Base-by-base conservation (phyloP, 768 basidiomycete genomes). In the Tylopilus plumbeoviolaceoides region DNA sequence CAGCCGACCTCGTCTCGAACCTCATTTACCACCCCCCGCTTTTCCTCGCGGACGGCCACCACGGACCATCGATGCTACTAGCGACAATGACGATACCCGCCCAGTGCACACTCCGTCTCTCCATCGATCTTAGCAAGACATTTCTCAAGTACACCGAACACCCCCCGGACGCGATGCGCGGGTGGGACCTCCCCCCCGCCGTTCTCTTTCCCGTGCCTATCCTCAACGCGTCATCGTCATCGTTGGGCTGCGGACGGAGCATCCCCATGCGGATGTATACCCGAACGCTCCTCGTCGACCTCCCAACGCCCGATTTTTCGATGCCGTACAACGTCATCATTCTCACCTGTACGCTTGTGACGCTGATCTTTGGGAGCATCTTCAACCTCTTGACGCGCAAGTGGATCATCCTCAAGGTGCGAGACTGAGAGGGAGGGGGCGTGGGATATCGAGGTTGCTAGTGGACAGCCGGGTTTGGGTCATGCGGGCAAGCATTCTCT, bases 261-360 rank as follows among this genome's bases (percentile, higher is more conserved):
- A 59, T 68, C 44, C 66, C 48, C 4, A 41, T 53, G 38, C 62
- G 85, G 42, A 78, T 97, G 43, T 95, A 95, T 69, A 93, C 91
- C 2, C 76, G 82, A 0, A 79, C 85, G 9, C 77, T 95, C 23
- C 82, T 98, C 35, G 82, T 95, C 42, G 92, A 95, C 68, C 80
- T 97, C n/a, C 88, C 95, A n/a, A 93, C 92, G 33, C 97, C 95
- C 0, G 97, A 98, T 69, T 98, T 98, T 68, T 94, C 91, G 69
- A 98, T 98, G 97, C 97, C 97, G 1, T 98, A 98, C 74, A 99
- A 98, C 72, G 95, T 98, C 44, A 98, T 98, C 70, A 98, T 98
- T 63, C 88, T 98, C 76, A 93, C 82, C 53, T 91, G 88, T 65
- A 93, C 92, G 10, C 74, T 98, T 39, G 80, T 97, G 48, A 93